Evolutionary conservation across 768 basidiomycete species (phyloP).

Genomic region (Lactifluus rugatus): DNA sequence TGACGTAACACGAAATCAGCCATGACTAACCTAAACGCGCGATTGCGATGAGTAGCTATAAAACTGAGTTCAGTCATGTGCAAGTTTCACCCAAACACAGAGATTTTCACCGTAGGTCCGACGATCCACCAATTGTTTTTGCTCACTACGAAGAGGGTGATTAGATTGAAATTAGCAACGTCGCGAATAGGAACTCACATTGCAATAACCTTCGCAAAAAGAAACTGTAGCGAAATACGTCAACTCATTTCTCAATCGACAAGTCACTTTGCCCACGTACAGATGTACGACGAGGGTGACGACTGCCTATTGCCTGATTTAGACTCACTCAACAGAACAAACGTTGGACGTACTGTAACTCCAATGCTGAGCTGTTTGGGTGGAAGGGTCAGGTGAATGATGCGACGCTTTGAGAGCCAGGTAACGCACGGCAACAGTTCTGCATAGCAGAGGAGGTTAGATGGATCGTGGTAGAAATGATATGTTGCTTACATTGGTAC

Average conservation of each 20-base stretch:
- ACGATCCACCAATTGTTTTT: conserved; percentile 16
- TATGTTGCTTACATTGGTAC: conserved; percentile 9
- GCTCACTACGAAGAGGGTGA: conserved; percentile 15
- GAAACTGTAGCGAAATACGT: conserved; percentile 7
- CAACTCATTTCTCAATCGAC: background rate
- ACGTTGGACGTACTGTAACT: conserved; percentile 12
- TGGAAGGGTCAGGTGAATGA: background rate
- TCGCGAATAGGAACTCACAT: conserved; percentile 1
- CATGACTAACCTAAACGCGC: conserved; percentile 13
- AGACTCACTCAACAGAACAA: background rate
- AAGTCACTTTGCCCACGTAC: conserved; percentile 2
- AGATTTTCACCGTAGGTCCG: conserved; percentile 6
- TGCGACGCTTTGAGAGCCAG: background rate
- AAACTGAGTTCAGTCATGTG: background rate
- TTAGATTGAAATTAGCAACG: background rate
- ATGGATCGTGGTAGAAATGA: background rate
- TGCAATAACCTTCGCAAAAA: conserved; percentile 11
- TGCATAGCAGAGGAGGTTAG: background rate
- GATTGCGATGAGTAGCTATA: conserved; percentile 2
- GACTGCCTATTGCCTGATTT: background rate
- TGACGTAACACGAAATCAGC: background rate
- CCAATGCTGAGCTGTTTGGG: conserved; percentile 16
- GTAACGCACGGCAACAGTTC: conserved; percentile 14
- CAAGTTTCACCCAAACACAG: background rate
- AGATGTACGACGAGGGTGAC: conserved; percentile 14